Base-by-base conservation (phyloP, 257 asterid species). In the Ilex asprella region DNA sequence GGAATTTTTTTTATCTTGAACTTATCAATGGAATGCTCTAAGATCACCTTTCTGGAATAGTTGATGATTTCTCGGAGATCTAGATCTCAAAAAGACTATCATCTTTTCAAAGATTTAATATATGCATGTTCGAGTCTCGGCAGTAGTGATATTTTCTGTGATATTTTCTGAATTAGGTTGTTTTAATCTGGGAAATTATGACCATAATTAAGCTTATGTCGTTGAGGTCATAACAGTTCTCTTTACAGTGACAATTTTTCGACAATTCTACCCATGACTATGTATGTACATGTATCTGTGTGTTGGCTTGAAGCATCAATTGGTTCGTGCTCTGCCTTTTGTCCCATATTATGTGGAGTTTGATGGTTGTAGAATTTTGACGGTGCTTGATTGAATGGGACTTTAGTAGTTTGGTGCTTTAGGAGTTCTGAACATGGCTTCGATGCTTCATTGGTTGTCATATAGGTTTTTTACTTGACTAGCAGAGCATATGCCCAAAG, bases 61-160 rank as follows among this genome's bases (percentile, higher is more conserved):
- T 64, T 70, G 66, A 27, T 21, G 59, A 15, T 31, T 67, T 75
- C 49, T 60, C 58, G 61, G 74, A 79, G 81, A 82, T 87, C 89
- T 81, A 62, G 90, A 73, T 71, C 76, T 69, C 70, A 60, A 8
- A 64, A 21, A 55, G 65, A 51, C 73, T 21, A 57, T 78, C n/a
- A 67, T 15, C 21, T 35, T 57, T 50, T 43, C 53, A 67, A 64
- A 32, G 57, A 62, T 77, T 70, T 60, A 56, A 16, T 55, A 56
- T 56, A 59, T 82, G 84, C 91, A 76, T 82, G 84, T 71, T 63
- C 60, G 11, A 56, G 71, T 61, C 66, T 72, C 70, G 62, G 70
- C 15, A 27, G n/a, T 49, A 70, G 59, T 65, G 70, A 1, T 4
- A 3, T 35, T 35, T 35, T 35, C 0, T 35, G 8, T 35, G 41